phyloP scores from a whole-genome alignment of 768 basidiomycete genomes.

The Lentinula aciculospora region DNA sequence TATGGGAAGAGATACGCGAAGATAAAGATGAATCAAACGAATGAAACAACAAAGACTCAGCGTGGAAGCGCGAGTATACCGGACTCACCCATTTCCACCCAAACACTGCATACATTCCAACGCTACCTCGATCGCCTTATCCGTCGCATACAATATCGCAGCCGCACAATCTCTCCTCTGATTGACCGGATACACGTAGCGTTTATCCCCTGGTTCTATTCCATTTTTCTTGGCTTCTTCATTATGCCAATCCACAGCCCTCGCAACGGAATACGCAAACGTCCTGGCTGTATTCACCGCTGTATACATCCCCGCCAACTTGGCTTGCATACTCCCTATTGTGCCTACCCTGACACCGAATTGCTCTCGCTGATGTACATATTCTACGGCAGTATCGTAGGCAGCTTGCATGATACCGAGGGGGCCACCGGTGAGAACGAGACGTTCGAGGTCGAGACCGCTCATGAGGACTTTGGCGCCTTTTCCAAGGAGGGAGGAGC shows the following conservation, averaged over 20 bases:
- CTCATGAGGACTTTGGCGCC: slow-evolving; percentile 92
- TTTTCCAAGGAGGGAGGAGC: slow-evolving; percentile 61
- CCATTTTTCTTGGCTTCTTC: slow-evolving; percentile 34
- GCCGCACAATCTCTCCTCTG: slow-evolving; percentile 82
- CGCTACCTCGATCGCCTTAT: slow-evolving; percentile 87
- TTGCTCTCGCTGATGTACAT: slow-evolving; percentile 91
- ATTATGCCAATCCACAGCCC: slow-evolving; percentile 62
- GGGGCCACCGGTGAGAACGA: slow-evolving; percentile 90
- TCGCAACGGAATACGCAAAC: slow-evolving; percentile 90
- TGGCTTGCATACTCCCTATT: slow-evolving; percentile 94
- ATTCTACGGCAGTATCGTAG: slow-evolving; percentile 82
- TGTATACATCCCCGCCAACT: slow-evolving; percentile 93
- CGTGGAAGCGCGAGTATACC: too few species aligned
- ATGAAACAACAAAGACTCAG: too few species aligned
- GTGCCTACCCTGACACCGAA: slow-evolving; percentile 84
- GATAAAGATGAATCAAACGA: too few species aligned
- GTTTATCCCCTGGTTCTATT: background rate
- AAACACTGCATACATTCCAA: slow-evolving; percentile 91
- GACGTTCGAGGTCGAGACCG: slow-evolving; percentile 85
- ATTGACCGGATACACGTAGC: background rate
- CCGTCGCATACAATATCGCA: slow-evolving; percentile 89
- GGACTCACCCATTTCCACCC: slow-evolving; percentile 96
- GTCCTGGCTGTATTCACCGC: slow-evolving; percentile 83
- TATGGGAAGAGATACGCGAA: too few species aligned
- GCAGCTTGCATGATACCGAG: slow-evolving; percentile 93